Evolutionary conservation across 1,284 basidiomycete genomes (phyloP).

Genomic region (Sporisorium exsertum): DNA sequence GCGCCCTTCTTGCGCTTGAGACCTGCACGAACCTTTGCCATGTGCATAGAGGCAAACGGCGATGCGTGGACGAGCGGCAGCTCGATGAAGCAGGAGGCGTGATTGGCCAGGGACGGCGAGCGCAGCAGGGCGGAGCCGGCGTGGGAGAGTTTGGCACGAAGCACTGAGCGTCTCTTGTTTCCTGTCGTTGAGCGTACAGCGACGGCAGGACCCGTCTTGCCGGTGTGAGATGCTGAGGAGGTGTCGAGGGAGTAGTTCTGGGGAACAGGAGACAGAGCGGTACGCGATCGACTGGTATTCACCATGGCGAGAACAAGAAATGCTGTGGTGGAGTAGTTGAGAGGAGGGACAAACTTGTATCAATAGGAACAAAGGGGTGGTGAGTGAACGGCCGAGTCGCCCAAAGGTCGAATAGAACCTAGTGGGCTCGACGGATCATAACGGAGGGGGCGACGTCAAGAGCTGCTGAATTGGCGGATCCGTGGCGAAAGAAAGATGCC

Average conservation of each 20-base stretch:
- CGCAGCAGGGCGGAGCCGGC: slow-evolving; percentile 17
- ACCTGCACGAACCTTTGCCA: slow-evolving; percentile 29
- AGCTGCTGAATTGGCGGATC: background rate
- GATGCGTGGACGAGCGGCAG: slow-evolving; percentile 18
- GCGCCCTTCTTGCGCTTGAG: slow-evolving; percentile 49
- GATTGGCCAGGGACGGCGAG: slow-evolving; percentile 22
- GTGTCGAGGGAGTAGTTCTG: slow-evolving; percentile 16
- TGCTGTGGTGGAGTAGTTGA: background rate
- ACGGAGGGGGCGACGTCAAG: background rate
- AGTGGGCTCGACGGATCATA: slow-evolving; percentile 12
- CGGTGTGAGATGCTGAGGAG: background rate
- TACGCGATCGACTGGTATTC: slow-evolving; percentile 24
- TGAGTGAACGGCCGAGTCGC: background rate
- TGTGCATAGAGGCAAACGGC: slow-evolving; percentile 22
- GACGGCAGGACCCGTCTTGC: background rate
- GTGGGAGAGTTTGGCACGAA: slow-evolving; percentile 22
- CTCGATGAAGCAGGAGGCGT: slow-evolving; percentile 26
- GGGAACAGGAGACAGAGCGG: slow-evolving; percentile 36
- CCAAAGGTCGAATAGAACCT: slow-evolving; percentile 5
- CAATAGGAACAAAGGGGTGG: background rate
- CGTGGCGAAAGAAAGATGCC: background rate
- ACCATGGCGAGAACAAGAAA: slow-evolving; percentile 26
- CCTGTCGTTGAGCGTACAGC: background rate
- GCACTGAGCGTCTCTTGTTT: slow-evolving; percentile 8
- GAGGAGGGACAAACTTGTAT: background rate